Conservation (phyloP, 345 rosid species). For the Odontarrhena argentea region DNA sequence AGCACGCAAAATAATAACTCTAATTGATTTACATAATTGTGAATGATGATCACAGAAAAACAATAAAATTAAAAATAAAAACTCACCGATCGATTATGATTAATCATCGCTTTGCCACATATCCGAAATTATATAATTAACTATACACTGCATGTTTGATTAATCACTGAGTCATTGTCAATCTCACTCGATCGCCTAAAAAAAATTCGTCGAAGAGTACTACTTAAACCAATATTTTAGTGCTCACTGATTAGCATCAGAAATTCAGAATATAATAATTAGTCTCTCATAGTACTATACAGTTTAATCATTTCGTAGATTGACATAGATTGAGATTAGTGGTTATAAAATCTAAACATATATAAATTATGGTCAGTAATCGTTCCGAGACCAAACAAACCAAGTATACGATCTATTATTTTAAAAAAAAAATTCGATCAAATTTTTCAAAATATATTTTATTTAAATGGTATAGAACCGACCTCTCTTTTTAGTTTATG, state of each 20-base stretch:
- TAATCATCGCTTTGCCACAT: constrained; percentile 31
- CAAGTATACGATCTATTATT: no score
- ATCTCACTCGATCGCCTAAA: neutral
- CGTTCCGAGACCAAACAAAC: no score
- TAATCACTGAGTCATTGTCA: constrained; percentile 21
- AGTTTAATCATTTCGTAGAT: neutral
- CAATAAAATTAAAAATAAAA: constrained; percentile 20
- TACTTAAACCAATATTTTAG: constrained; percentile 4
- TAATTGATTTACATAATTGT: constrained; percentile 6
- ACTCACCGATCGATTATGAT: constrained; percentile 19
- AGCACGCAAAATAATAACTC: constrained; percentile 23
- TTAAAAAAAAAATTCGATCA: no score
- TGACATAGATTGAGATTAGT: constrained; percentile 26
- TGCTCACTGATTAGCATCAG: constrained; percentile 23
- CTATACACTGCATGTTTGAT: neutral
- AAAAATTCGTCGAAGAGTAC: neutral
- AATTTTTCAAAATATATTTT: no score
- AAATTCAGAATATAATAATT: neutral
- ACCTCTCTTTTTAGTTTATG: no score
- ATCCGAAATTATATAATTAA: neutral
- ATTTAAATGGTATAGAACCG: no score
- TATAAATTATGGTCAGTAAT: no score
- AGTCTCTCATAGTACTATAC: constrained; percentile 2
- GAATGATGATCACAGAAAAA: neutral
- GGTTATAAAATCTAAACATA: neutral